Evolutionary conservation across 768 basidiomycete species (phyloP).

Genomic region (Agrocybe chaxingu): DNA sequence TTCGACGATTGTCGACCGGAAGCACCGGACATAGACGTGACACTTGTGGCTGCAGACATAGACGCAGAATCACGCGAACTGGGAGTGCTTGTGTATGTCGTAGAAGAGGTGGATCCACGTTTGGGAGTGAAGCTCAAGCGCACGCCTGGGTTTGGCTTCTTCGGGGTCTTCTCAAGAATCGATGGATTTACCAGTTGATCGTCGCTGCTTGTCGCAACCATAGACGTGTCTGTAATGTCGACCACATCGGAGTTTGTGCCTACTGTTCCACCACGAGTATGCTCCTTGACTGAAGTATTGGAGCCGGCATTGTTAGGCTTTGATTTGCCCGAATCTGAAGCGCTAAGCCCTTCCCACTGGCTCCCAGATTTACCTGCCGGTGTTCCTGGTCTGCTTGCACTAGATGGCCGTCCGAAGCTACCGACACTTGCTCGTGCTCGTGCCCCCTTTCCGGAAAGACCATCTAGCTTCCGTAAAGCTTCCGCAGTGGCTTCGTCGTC

Average conservation of each 20-base stretch:
- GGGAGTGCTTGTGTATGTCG: slow-evolving; percentile 78
- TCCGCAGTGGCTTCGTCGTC: slow-evolving; percentile 89
- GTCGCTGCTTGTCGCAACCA: slow-evolving; percentile 53
- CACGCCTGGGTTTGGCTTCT: slow-evolving; percentile 57
- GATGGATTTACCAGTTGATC: slow-evolving; percentile 45
- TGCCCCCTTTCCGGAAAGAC: slow-evolving; percentile 72
- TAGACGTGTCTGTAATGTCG: slow-evolving; percentile 41
- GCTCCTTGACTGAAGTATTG: slow-evolving; percentile 41
- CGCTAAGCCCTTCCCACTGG: slow-evolving; percentile 76
- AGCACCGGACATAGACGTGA: slow-evolving; percentile 69
- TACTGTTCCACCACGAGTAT: slow-evolving; percentile 36
- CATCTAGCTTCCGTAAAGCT: slow-evolving; percentile 90
- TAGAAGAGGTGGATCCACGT: slow-evolving; percentile 86
- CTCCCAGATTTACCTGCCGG: slow-evolving; percentile 59
- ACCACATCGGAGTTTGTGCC: slow-evolving; percentile 28
- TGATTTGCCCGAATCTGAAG: slow-evolving; percentile 34
- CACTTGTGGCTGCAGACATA: slow-evolving; percentile 73
- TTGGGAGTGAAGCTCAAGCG: slow-evolving; percentile 81
- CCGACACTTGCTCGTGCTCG: slow-evolving; percentile 75
- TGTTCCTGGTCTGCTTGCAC: slow-evolving; percentile 70
- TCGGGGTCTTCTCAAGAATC: slow-evolving; percentile 60
- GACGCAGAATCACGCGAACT: slow-evolving; percentile 88
- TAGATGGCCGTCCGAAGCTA: slow-evolving; percentile 65
- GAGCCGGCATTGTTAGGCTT: slow-evolving; percentile 35
- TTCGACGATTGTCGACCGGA: slow-evolving; percentile 71